A percentile compares a stretch with the other conserved stretches of the same genome.
phyloP scores from a whole-genome alignment of 2,329 filamentous ascomycete species.

The Sarocladiaceae sp. region DNA sequence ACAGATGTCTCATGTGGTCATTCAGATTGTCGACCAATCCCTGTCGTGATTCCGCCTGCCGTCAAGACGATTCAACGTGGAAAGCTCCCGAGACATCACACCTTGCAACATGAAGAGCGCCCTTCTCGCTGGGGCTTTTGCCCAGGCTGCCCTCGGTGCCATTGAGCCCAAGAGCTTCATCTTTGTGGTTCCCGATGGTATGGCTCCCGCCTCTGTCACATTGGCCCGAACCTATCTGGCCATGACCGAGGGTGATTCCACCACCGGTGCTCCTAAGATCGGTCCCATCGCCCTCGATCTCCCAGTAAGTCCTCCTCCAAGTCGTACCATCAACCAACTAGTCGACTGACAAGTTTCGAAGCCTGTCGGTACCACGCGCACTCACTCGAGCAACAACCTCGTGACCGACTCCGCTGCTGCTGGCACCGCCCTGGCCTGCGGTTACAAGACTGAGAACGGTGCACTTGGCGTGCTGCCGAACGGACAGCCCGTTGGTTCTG shows the following conservation, averaged over 20 bases:
- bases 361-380: conserved; percentile 14
- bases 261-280: conserved; percentile 3
- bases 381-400: conserved; percentile 23
- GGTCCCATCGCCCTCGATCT: conserved; percentile 1
- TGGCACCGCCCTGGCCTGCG: conserved; percentile 30
- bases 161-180: conserved; percentile 16
- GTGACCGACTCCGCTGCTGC: conserved; percentile 32
- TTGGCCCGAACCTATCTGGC: conserved; percentile 11
- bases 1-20: too few species aligned
- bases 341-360: neutral
- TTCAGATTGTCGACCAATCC: too few species aligned
- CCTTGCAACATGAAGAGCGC: conserved; percentile 11
- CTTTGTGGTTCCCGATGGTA: conserved; percentile 15
- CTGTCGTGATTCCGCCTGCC: too few species aligned
- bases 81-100: neutral
- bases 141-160: conserved; percentile 11
- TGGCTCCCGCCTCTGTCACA: conserved; percentile 12
- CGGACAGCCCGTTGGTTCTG: conserved; percentile 25
- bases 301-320: conserved; percentile 3
- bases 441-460: conserved; percentile 29
- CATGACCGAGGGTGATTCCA: conserved; percentile 11
- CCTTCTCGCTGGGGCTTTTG: conserved; percentile 11
- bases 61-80: too few species aligned
- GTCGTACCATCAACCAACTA: neutral
- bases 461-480: conserved; percentile 26